These are phyloP conservation scores for Trametes punicea DNA, from an alignment of 768 basidiomycete genomes.

Conservation along the genomic window DNA sequence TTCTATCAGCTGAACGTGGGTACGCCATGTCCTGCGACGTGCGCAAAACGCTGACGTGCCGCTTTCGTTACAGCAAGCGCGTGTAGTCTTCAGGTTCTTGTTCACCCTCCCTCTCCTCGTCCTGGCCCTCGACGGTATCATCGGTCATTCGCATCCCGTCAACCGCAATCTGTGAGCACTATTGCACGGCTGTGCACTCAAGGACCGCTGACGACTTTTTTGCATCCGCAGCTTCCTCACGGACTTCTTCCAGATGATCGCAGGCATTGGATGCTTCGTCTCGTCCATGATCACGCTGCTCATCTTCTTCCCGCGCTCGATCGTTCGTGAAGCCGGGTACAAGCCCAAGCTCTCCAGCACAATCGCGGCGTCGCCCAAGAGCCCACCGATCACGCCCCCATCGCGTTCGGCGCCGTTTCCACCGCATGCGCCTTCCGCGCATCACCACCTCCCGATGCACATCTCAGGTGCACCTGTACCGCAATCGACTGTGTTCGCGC, in stretches of 20 bases:
- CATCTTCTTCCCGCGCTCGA: slow-evolving; percentile 76
- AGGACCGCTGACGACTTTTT: not conserved
- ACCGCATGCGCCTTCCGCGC: not conserved
- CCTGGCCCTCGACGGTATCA: slow-evolving; percentile 63
- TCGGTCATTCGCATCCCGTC: slow-evolving; percentile 42
- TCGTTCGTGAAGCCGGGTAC: slow-evolving; percentile 63
- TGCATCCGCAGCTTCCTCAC: slow-evolving; percentile 1
- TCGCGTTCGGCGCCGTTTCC: slow-evolving; percentile 5
- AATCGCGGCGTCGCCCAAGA: slow-evolving; percentile 20
- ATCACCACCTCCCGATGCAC: not conserved
- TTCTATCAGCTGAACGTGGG: slow-evolving; percentile 80
- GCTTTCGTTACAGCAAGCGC: slow-evolving; percentile 45
- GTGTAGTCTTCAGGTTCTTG: slow-evolving; percentile 73
- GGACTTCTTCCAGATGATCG: slow-evolving; percentile 72
- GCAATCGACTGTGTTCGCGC: not conserved
- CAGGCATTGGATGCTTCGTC: slow-evolving; percentile 71
- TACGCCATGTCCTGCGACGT: not conserved
- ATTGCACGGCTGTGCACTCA: not conserved
- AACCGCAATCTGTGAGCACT: slow-evolving; percentile 46
- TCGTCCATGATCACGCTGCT: slow-evolving; percentile 80
- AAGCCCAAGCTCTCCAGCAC: slow-evolving; percentile 36
- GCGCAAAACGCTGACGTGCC: not conserved
- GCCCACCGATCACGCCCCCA: slow-evolving; percentile 14
- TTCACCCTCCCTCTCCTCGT: slow-evolving; percentile 68
- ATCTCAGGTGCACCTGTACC: not conserved